A percentile compares a stretch with the other conserved stretches of the same genome.
phyloP scores from a whole-genome alignment of 306 rosid species.

The Cajanus cajan region DNA sequence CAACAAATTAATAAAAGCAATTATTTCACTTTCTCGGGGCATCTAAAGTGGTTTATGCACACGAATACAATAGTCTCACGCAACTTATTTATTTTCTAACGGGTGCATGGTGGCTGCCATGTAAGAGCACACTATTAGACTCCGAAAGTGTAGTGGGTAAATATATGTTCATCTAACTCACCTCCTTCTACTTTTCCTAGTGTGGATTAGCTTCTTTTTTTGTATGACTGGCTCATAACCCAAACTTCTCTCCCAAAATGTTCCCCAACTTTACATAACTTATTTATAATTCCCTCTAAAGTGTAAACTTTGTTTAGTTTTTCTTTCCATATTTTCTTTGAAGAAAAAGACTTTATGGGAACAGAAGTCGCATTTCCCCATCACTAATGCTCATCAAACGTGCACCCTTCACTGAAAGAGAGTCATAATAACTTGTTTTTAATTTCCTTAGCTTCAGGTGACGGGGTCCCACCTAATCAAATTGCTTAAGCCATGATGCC shows the following conservation, averaged over 20 bases:
- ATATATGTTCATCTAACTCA: slow-evolving; percentile 40
- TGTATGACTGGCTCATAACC: slow-evolving; percentile 31
- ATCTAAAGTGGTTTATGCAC: slow-evolving; percentile 5
- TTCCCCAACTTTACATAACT: slow-evolving; percentile 29
- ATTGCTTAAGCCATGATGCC: slow-evolving; percentile 55
- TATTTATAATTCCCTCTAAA: background rate
- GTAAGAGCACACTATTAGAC: slow-evolving; percentile 45
- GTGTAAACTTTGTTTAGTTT: background rate
- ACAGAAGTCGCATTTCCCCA: slow-evolving; percentile 11
- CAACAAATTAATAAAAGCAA: background rate
- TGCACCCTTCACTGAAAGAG: slow-evolving; percentile 16
- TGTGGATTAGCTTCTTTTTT: slow-evolving; percentile 38
- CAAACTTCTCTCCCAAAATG: slow-evolving; percentile 28
- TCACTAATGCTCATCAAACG: slow-evolving; percentile 25
- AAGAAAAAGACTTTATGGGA: background rate
- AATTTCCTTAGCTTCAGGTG: background rate
- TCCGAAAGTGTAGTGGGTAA: slow-evolving; percentile 26
- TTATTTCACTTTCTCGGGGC: background rate
- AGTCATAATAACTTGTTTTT: background rate
- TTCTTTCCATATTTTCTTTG: background rate
- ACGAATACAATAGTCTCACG: background rate
- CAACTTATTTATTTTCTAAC: background rate
- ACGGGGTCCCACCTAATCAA: slow-evolving; percentile 37
- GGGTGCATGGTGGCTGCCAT: slow-evolving; percentile 47
- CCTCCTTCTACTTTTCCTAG: slow-evolving; percentile 43